Evolutionary conservation across 768 basidiomycete genomes (phyloP).

Genomic region (Leucosporidium scottii): DNA sequence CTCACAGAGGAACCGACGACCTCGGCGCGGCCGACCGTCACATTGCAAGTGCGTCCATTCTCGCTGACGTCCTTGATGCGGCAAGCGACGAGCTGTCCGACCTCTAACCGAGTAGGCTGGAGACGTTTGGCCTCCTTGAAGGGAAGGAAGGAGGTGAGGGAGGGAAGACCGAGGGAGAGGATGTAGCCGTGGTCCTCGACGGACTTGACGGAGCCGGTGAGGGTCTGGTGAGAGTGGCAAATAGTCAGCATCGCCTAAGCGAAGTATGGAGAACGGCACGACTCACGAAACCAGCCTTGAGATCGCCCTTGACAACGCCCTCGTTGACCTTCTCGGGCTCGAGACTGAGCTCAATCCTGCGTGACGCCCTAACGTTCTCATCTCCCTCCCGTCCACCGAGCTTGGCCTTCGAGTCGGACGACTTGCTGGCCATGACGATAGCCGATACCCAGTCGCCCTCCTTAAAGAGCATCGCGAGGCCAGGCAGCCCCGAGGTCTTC

Average conservation of each 20-base stretch:
- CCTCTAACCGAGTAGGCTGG: conserved; percentile 45
- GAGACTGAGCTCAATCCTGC: conserved; percentile 76
- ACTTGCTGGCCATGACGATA: conserved; percentile 62
- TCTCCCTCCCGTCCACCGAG: conserved; percentile 57
- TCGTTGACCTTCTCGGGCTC: conserved; percentile 75
- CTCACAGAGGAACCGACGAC: conserved; percentile 55
- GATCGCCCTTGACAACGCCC: conserved; percentile 68
- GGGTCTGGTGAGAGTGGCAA: conserved; percentile 48
- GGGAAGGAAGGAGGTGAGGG: conserved; percentile 74
- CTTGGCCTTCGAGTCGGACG: conserved; percentile 56
- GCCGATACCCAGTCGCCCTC: conserved; percentile 82
- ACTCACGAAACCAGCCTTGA: conserved; percentile 69
- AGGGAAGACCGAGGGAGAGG: conserved; percentile 71
- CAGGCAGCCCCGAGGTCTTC: conserved; percentile 49
- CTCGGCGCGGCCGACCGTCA: conserved; percentile 52
- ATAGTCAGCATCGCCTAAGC: neutral
- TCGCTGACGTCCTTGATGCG: conserved; percentile 61
- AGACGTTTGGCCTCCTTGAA: conserved; percentile 60
- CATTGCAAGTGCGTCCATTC: conserved; percentile 71
- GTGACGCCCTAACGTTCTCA: conserved; percentile 58
- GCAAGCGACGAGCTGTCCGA: conserved; percentile 63
- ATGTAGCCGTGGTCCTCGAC: conserved; percentile 93
- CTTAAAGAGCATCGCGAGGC: conserved; percentile 65
- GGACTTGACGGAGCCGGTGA: conserved; percentile 70
- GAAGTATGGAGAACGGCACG: neutral